A percentile compares a stretch with the other conserved stretches of the same genome.
Conservation (phyloP, 139 green algal species). For the Micractinium conductrix region DNA sequence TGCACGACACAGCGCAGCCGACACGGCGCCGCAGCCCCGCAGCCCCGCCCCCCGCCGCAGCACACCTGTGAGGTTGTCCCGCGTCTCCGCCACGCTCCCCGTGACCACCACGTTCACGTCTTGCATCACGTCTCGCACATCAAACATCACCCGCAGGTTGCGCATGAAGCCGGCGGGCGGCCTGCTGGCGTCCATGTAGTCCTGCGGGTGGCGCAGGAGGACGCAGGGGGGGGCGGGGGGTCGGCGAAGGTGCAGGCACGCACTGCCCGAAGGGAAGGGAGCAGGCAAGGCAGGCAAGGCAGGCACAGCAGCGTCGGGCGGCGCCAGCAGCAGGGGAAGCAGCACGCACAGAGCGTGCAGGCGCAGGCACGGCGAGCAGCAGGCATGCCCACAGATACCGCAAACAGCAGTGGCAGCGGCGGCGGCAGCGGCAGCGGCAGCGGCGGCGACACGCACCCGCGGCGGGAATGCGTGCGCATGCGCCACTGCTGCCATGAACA, state of each 20-base stretch:
- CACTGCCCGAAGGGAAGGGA: background rate
- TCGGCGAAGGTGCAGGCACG: background rate
- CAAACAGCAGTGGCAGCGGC: no score
- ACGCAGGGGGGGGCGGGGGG: no score
- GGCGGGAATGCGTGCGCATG: slow-evolving; percentile 94
- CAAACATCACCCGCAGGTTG: slow-evolving; percentile 87
- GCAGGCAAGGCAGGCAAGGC: background rate
- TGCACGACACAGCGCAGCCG: background rate
- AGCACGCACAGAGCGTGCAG: no score
- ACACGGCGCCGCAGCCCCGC: background rate
- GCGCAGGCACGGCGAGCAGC: no score
- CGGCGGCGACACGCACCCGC: slow-evolving; percentile 29
- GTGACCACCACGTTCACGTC: slow-evolving; percentile 60
- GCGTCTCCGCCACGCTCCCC: slow-evolving; percentile 44
- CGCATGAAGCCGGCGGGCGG: slow-evolving; percentile 68
- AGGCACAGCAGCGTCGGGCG: background rate
- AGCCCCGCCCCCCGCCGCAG: background rate
- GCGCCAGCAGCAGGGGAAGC: no score
- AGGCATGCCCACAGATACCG: no score
- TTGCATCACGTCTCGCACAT: slow-evolving; percentile 81
- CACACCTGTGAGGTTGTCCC: slow-evolving; percentile 42
- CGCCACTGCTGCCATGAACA: slow-evolving; percentile 93
- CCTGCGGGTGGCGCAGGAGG: slow-evolving; percentile 42
- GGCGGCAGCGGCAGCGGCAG: no score
- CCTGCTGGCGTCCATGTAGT: slow-evolving; percentile 73